Percentiles rank a stretch among this genome's conserved stretches.
These are phyloP conservation scores for Diphasiastrum complanatum DNA, from an alignment of 83 land plant species.

Conservation along the genomic window DNA sequence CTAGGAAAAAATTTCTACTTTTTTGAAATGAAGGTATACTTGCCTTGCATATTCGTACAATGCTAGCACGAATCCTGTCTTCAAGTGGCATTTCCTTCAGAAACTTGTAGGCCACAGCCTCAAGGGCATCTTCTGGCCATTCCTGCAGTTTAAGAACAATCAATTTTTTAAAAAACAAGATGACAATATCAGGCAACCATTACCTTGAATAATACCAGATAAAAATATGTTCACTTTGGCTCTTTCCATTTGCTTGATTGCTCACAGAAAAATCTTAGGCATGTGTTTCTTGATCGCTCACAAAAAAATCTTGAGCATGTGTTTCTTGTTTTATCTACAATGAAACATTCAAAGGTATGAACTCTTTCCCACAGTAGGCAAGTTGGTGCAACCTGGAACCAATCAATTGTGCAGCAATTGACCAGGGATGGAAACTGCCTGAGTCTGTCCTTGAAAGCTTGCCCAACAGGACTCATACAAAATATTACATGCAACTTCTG, in stretches of 20 bases:
- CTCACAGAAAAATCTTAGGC: too few species aligned
- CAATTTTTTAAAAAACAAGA: too few species aligned
- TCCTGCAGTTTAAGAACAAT: slow-evolving; percentile 23
- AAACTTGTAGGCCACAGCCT: slow-evolving; percentile 42
- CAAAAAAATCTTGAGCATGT: too few species aligned
- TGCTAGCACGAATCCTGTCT: slow-evolving; percentile 23
- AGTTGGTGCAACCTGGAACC: slow-evolving; percentile 44
- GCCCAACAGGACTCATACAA: slow-evolving; percentile 46
- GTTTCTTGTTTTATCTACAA: too few species aligned
- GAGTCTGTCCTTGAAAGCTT: slow-evolving; percentile 36
- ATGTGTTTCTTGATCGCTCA: too few species aligned
- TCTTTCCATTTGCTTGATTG: too few species aligned
- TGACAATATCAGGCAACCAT: too few species aligned
- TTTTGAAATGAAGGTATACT: too few species aligned
- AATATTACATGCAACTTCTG: slow-evolving; percentile 38
- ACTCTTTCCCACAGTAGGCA: background rate
- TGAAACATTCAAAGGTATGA: background rate
- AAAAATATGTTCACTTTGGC: background rate
- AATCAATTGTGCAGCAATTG: slow-evolving; percentile 44
- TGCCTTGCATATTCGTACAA: slow-evolving; percentile 40
- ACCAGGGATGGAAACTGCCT: slow-evolving; percentile 43
- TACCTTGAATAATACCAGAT: too few species aligned
- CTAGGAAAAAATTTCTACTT: too few species aligned
- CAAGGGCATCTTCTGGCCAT: slow-evolving; percentile 48
- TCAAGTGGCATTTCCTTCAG: slow-evolving; percentile 29